Evolutionary conservation across 768 basidiomycete genomes (phyloP).

Genomic region (Porphyrellus cyaneotinctus): DNA sequence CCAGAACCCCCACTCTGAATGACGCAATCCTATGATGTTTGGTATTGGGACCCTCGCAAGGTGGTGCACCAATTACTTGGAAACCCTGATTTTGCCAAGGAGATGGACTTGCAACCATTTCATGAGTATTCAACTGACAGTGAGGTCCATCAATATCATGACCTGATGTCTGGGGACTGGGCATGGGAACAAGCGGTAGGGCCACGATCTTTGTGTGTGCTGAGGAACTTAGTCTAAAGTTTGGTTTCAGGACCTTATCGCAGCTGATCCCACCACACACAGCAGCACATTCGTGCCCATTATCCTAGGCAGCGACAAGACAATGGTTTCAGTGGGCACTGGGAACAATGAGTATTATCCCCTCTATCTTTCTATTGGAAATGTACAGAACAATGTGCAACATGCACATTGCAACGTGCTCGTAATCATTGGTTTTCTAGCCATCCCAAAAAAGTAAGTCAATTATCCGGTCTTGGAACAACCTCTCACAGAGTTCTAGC

Average conservation of each 20-base stretch:
- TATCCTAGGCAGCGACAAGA: background rate
- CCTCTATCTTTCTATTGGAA: conserved; percentile 2
- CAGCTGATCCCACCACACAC: background rate
- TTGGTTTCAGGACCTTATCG: background rate
- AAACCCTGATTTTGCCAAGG: too few species aligned
- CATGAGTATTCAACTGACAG: background rate
- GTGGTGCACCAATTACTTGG: too few species aligned
- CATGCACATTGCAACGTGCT: background rate
- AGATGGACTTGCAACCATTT: background rate
- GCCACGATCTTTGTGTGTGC: background rate
- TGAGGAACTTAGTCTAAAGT: background rate
- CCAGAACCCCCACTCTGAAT: too few species aligned
- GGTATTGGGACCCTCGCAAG: too few species aligned
- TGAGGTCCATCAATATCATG: too few species aligned
- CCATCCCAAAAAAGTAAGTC: conserved; percentile 31
- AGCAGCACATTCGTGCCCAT: background rate
- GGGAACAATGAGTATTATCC: conserved; percentile 2
- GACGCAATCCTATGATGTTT: too few species aligned
- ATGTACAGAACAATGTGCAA: background rate
- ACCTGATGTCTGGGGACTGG: background rate
- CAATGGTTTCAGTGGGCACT: background rate
- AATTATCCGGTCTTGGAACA: background rate
- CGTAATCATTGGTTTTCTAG: conserved; percentile 20
- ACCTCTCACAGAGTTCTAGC: background rate
- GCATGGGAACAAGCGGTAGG: background rate